Evolutionary conservation across 106 monocot genomes (phyloP), one percentile per base, ranked within the genome.

Genomic region (Dioscorea dumetorum): DNA sequence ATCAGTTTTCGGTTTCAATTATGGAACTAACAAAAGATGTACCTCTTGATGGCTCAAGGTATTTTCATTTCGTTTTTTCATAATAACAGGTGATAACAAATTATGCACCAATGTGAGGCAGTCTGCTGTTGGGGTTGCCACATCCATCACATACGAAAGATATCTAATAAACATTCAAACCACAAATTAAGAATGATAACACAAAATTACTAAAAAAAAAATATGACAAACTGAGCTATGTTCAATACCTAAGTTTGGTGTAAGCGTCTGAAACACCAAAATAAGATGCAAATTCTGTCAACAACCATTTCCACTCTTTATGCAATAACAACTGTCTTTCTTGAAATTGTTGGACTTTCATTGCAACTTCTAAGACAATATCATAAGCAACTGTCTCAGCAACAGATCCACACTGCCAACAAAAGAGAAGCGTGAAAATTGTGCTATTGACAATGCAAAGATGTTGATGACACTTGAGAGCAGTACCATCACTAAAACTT

Each of bases 301-400:
- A 72, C 48, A 99, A 71, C 97, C 97, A 99, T 67, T 93, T 92
- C 97, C 97, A 99, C 33, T 84, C 70, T 61, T 92, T 92, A 77
- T 90, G 92, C 76, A 99, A 68, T 71, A 93, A 62, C 22, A 99
- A 72, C 59, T 85, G 89, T 17, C 97, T 80, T 70, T 92, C 85
- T 62, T 83, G 86, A 63, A 99, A 90, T 59, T 84, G 79, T 57
- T 92, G 92, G 7, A 79, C 76, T 82, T 99, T 99, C 92, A 99
- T 92, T 54, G 97, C 90, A 61, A 99, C 92, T 83, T 93, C 97
- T 58, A 99, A 56, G 48, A 90, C 89, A 49, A 93, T 72, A 73
- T 99, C 92, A 76, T 93, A 99, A 65, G 97, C 97, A 49, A 93
- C 92, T 51, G 97, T 99, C 75, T 99, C 97, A 49, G 97, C 97